These are phyloP conservation scores for Simplicillium sp. DNA, from an alignment of 2,329 filamentous ascomycete species.

Conservation along the genomic window DNA sequence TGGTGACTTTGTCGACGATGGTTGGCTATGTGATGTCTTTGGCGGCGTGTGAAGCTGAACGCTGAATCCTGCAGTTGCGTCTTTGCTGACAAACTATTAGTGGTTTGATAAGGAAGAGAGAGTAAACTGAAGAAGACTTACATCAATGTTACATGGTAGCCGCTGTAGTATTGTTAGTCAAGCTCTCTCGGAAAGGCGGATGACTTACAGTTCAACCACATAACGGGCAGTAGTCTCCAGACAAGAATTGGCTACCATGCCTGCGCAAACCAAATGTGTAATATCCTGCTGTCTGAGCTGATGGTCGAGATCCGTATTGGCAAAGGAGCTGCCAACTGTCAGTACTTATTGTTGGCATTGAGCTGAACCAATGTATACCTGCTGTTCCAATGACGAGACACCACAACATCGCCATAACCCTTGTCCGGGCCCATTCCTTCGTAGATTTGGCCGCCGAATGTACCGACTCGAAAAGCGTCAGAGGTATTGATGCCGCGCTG, in stretches of 20 bases:
- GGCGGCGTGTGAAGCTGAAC: neutral
- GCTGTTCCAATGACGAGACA: slow-evolving; percentile 9
- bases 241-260: slow-evolving; percentile 11
- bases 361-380: slow-evolving; percentile 1
- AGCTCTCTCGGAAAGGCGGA: neutral
- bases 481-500: slow-evolving; percentile 1
- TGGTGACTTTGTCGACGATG: neutral
- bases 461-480: no score
- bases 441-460: slow-evolving; percentile 9
- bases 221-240: slow-evolving; percentile 10
- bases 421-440: slow-evolving; percentile 9
- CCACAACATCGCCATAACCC: slow-evolving; percentile 9
- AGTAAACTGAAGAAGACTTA: neutral
- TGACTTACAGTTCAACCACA: slow-evolving; percentile 9
- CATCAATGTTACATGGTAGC: neutral
- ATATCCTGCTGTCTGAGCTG: slow-evolving; percentile 7
- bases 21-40: neutral
- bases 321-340: slow-evolving; percentile 6
- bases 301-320: slow-evolving; percentile 9
- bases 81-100: neutral
- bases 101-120: neutral
- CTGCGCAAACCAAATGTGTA: slow-evolving; percentile 9
- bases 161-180: neutral
- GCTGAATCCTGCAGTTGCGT: neutral
- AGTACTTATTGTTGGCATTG: neutral